Percentiles rank a stretch among this genome's conserved stretches.
These are phyloP conservation scores for Xylariaceae sp. DNA, from an alignment of 2,329 filamentous ascomycete species.

Conservation along the genomic window DNA sequence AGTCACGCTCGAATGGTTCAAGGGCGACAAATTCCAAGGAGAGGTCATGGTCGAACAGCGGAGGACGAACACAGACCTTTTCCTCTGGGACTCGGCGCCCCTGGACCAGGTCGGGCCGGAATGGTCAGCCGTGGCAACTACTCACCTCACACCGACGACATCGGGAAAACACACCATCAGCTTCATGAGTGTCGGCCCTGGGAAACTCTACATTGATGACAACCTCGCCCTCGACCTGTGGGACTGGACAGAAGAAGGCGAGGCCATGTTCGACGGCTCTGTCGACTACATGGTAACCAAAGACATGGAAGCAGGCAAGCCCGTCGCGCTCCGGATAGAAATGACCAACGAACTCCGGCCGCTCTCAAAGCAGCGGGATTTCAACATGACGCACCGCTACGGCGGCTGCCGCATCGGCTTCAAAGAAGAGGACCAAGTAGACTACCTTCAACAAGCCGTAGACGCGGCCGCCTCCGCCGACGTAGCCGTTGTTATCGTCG, in stretches of 20 bases:
- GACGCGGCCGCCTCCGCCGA: constrained; percentile 59
- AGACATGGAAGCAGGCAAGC: constrained; percentile 54
- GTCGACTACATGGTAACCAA: constrained; percentile 60
- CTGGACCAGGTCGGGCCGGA: constrained; percentile 55
- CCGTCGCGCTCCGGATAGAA: constrained; percentile 59
- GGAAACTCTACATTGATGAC: constrained; percentile 57
- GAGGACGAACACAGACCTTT: constrained; percentile 62
- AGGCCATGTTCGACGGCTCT: constrained; percentile 68
- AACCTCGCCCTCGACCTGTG: constrained; percentile 60
- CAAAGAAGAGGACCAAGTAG: constrained; percentile 59
- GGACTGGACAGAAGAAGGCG: constrained; percentile 66
- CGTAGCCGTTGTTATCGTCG: constrained; percentile 64
- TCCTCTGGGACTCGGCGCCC: constrained; percentile 67
- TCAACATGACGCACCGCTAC: constrained; percentile 59
- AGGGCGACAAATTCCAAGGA: constrained; percentile 59
- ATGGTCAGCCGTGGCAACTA: constrained; percentile 62
- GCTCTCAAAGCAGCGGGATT: constrained; percentile 53
- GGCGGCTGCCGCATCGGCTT: constrained; percentile 70
- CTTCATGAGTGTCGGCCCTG: constrained; percentile 64
- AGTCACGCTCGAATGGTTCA: constrained; percentile 61
- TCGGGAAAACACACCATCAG: constrained; percentile 63
- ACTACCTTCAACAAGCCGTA: constrained; percentile 63
- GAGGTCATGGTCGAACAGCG: constrained; percentile 53
- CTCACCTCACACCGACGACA: constrained; percentile 53
- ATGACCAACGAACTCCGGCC: constrained; percentile 65